Base-by-base conservation (phyloP, 2,329 filamentous ascomycete species). In the Coniochaeta hoffmannii region DNA sequence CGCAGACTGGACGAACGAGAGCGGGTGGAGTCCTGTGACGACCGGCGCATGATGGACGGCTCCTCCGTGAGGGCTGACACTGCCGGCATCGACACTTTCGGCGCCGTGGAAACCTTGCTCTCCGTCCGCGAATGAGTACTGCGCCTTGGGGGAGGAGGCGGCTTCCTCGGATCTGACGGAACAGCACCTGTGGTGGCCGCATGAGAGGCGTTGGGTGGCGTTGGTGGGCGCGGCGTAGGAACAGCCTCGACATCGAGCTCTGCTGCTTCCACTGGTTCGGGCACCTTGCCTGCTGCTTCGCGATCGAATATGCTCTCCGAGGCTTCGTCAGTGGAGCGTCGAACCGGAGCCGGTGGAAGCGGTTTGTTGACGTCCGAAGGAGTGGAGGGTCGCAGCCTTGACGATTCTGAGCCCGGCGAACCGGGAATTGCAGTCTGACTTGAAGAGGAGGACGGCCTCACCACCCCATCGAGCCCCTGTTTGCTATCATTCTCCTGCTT, bases 331-430 rank as follows among this genome's bases (percentile, higher is more conserved):
- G 68, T 64, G 58, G 70, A 75, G 35, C 72, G 73, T 34, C 75
- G 73, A 11, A 66, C 62, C 2, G 81, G 80, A 4, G 79, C 73
- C 1, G 77, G 76, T 1, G 86, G 83, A 12, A 87, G 74, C 3
- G 85, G 82, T 62, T 87, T 88, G 66, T 84, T 83, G 28, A 81
- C 66, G 60, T 85, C 79, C 7, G 78, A 77, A 7, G 70, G 64
- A 14, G 71, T 69, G 15, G 69, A 69, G 12, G 68, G 66, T 58
- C 68, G 66, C n/a, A 63, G 66, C 56, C 63, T 63, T 50, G 66
- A 59, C n/a, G 63, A 61, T 24, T 63, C 32, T 7, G 41, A 46
- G 26, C 41, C 26, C 19, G 41, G 41, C 12, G 41, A 46, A 22
- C 41, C 41, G 12, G 41, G 41, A 28, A 46, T 19, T 14, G 15